A percentile compares a stretch with the other conserved stretches of the same genome.
Conservation (phyloP, 345 rosid genomes). For the Citrus maxima region DNA sequence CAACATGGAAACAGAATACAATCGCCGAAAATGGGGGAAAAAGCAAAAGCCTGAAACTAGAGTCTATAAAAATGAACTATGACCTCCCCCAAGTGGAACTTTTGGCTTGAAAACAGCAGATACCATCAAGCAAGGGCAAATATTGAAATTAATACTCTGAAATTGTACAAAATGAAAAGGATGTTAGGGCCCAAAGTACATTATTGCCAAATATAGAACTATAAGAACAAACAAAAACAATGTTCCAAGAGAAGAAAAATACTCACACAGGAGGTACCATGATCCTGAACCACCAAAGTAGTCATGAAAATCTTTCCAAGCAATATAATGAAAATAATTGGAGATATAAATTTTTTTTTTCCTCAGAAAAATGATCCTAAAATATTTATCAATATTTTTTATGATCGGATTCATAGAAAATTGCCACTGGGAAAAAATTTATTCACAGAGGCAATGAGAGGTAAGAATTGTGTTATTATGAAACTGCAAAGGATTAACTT, state of each 20-base stretch:
- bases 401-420: background rate
- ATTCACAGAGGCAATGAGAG: background rate
- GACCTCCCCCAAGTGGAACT: slow-evolving; percentile 85
- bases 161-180: slow-evolving; percentile 7
- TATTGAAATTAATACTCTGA: slow-evolving; percentile 74
- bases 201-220: background rate
- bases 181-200: background rate
- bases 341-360: background rate
- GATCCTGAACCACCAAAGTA: background rate
- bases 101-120: slow-evolving; percentile 66
- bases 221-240: background rate
- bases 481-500: slow-evolving; percentile 24
- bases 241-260: background rate
- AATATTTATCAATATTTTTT: background rate
- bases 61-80: slow-evolving; percentile 53
- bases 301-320: background rate
- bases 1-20: slow-evolving; percentile 6
- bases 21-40: slow-evolving; percentile 6
- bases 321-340: background rate
- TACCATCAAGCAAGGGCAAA: slow-evolving; percentile 54
- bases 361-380: background rate
- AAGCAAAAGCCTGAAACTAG: background rate
- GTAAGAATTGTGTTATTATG: background rate
- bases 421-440: background rate
- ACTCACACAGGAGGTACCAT: too few relatives aligned